Base-by-base conservation (phyloP, 1,139 yeast genomes). In the Lipomyces yarrowii region DNA sequence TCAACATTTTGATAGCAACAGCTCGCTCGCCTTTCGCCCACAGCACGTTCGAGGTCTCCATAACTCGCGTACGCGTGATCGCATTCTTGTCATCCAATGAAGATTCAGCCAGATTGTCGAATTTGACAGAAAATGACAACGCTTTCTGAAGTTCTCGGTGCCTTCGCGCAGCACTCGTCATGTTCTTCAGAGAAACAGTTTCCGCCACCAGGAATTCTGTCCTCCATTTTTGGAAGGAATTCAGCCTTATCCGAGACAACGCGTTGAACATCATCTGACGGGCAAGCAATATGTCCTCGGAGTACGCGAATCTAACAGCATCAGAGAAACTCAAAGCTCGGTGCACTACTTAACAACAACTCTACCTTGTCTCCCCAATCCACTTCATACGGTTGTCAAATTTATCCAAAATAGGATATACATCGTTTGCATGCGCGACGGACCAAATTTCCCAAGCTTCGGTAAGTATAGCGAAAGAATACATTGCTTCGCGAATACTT, bases 401-500 rank as follows among this genome's bases (percentile, higher is more conserved):
- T 6, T 18, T 46, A n/a, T 26, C 35, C 23, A 63, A 21, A 13
- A 59, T 10, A 32, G 15, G 23, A 10, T 37, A 13, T 21, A 63
- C 15, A 13, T 30, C 23, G 8, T 26, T 53, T 2, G 30, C 11
- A 15, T 48, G 30, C 11, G 10, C 26, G 8, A 48, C 46, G 5
- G 32, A 23, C 60, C 59, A 57, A 48, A 61, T 26, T 26, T 64
- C 60, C 23, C 26, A 55, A 13, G 54, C 57, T 33, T 64, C 67
- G 26, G 60, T 33, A 46, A 56, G 39, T 37, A 56, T 32, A 35
- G 71, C 68, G 13, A 59, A 55, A 21, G 52, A 13, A 52, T 54
- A 74, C 63, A 18, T 75, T 73, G 58, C 72, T 75, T 60, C 74
- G 75, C n/a, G 71, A 61, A 33, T 65, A 57, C 13, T 62, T 54